Base-by-base conservation (phyloP, 768 basidiomycete genomes). In the Neoboletus magnificus region DNA sequence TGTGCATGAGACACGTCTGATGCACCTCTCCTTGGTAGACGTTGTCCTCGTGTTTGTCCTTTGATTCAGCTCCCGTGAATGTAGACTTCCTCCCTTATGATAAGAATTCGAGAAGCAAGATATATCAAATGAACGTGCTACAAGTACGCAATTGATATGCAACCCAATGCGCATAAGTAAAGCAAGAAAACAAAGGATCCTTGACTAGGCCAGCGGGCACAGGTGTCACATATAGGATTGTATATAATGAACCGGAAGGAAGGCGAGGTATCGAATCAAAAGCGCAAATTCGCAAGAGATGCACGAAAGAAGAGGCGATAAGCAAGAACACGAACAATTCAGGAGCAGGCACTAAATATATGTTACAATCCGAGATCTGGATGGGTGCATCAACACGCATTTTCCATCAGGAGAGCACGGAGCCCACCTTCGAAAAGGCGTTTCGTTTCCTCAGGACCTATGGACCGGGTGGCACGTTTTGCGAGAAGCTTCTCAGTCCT, bases 401-500 rank as follows among this genome's bases (percentile, higher is more conserved):
- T 58, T 54, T 48, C 60, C 60, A 40, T 42, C 59, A 62, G 62
- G 62, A 62, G 23, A 22, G 29, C 61, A 52, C 48, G 56, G 55
- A 55, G 62, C 79, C 39, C 55, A 88, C 90, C 89, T 79, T 88
- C 80, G 62, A 93, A 70, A 66, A 93, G 73, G 63, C 85, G 80
- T 63, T 84, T 82, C 62, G 85, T 77, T 66, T 91, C 82, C 60
- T 85, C 86, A 49, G 89, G 86, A 50, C 85, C 83, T 62, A 93
- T 91, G 60, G 84, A 81, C 62, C 81, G 80, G 22, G 91, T 93
- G 22, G 89, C 91, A 59, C 92, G 87, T 60, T 90, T 82, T 43
- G 89, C 91, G 20, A 94, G 82, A 53, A 94, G 81, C 73, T 93
- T 93, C 76, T 93, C 92, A 1, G 91, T 94, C 66, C 95, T 80